phyloP scores from a whole-genome alignment of 2,329 filamentous ascomycete species.

The Trichophyton simii region DNA sequence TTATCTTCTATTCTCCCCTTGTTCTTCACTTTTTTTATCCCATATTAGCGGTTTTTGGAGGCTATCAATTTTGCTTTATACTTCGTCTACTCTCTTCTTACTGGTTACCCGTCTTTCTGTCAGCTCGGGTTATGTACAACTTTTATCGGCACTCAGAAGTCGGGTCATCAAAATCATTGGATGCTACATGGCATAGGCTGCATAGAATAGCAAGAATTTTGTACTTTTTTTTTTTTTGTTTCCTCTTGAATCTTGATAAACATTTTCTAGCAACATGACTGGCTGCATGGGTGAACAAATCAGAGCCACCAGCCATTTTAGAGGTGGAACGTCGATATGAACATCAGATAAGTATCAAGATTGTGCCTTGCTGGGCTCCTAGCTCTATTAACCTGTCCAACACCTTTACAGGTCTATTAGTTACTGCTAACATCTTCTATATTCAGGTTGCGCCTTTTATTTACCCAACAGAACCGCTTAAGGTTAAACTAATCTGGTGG shows the following conservation, averaged over 20 bases:
- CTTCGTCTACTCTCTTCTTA: not conserved
- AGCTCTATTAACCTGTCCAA: no score
- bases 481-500: no score
- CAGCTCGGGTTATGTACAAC: not conserved
- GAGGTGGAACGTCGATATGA: not conserved
- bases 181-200: not conserved
- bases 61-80: not conserved
- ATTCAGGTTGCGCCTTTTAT: no score
- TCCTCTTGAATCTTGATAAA: not conserved
- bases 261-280: not conserved
- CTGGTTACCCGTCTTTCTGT: not conserved
- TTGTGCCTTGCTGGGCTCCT: not conserved
- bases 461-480: no score
- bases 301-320: not conserved
- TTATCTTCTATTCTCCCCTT: slow-evolving; percentile 4
- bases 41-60: slow-evolving; percentile 4
- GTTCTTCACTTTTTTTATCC: not conserved
- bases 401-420: not conserved
- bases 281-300: not conserved
- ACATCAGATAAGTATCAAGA: not conserved
- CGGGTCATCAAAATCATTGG: not conserved
- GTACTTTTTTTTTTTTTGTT: not conserved
- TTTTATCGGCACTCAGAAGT: not conserved
- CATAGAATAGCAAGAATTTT: not conserved
- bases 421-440: no score